Evolutionary conservation across 768 basidiomycete species (phyloP).

Genomic region (Boletellus emodensis): DNA sequence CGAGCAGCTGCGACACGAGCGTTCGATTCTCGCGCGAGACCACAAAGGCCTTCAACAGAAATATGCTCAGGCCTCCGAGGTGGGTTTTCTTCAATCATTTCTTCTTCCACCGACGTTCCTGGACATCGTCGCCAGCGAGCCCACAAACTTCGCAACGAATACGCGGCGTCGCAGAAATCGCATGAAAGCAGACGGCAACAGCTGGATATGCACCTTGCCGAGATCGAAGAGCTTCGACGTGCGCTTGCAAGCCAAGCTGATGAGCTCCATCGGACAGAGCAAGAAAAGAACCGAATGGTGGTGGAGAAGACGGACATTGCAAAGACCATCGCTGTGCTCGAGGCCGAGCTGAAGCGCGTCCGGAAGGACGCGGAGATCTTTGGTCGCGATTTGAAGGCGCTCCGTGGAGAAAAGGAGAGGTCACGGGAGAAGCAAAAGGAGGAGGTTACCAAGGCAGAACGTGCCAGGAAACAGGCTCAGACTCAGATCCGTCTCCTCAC

Average conservation of each 20-base stretch:
- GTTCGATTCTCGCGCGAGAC: slow-evolving; percentile 61
- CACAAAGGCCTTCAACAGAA: slow-evolving; percentile 71
- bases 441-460: slow-evolving; percentile 53
- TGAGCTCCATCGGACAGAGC: slow-evolving; percentile 59
- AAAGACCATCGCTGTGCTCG: slow-evolving; percentile 60
- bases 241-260: slow-evolving; percentile 58
- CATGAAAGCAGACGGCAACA: slow-evolving; percentile 72
- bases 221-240: slow-evolving; percentile 73
- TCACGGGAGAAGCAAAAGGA: slow-evolving; percentile 52
- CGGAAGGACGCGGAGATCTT: slow-evolving; percentile 73
- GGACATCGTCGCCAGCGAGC: slow-evolving; percentile 40
- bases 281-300: slow-evolving; percentile 58
- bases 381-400: slow-evolving; percentile 67
- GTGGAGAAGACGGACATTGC: slow-evolving; percentile 65
- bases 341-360: slow-evolving; percentile 73
- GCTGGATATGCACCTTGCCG: slow-evolving; percentile 64
- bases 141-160: slow-evolving; percentile 59
- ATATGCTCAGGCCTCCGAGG: slow-evolving; percentile 65
- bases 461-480: slow-evolving; percentile 63
- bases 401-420: slow-evolving; percentile 65
- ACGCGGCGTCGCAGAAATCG: slow-evolving; percentile 54
- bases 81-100: slow-evolving; percentile 27
- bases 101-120: background rate
- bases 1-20: slow-evolving; percentile 73
- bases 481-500: slow-evolving; percentile 61